Evolutionary conservation across 805 yeast genomes (phyloP).

Genomic region (Monosporozyma servazzii): DNA sequence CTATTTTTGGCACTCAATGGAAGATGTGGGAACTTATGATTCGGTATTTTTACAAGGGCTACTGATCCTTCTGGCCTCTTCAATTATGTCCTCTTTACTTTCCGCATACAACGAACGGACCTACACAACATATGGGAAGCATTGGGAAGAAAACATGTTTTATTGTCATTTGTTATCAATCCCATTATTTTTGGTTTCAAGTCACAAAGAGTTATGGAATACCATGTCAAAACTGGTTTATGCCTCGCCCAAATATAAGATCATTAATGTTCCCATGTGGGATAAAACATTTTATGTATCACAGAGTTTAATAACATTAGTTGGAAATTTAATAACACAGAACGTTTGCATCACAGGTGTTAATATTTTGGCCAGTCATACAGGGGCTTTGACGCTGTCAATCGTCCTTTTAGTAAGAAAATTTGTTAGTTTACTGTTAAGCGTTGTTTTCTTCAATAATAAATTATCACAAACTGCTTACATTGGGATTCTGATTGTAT

Average conservation of each 20-base stretch:
- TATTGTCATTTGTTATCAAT: constrained; percentile 49
- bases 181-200: constrained; percentile 38
- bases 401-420: constrained; percentile 54
- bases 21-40: neutral
- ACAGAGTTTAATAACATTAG: constrained; percentile 23
- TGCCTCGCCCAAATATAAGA: neutral
- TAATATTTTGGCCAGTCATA: constrained; percentile 45
- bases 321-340: constrained; percentile 44
- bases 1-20: neutral
- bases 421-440: constrained; percentile 48
- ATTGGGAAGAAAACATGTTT: constrained; percentile 60
- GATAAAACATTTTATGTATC: constrained; percentile 4
- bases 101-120: constrained; percentile 50
- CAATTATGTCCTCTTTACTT: constrained; percentile 44
- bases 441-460: constrained; percentile 45
- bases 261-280: neutral
- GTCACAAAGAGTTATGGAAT: constrained; percentile 25
- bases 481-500: constrained; percentile 44
- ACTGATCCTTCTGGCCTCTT: constrained; percentile 32
- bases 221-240: constrained; percentile 25
- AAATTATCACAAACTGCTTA: constrained; percentile 31
- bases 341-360: constrained; percentile 61
- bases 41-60: constrained; percentile 20
- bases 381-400: constrained; percentile 55
- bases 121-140: constrained; percentile 40